A percentile compares a stretch with the other conserved stretches of the same genome.
Evolutionary conservation across 2,329 filamentous ascomycete species (phyloP).

Genomic region (Arthroderma sp.): DNA sequence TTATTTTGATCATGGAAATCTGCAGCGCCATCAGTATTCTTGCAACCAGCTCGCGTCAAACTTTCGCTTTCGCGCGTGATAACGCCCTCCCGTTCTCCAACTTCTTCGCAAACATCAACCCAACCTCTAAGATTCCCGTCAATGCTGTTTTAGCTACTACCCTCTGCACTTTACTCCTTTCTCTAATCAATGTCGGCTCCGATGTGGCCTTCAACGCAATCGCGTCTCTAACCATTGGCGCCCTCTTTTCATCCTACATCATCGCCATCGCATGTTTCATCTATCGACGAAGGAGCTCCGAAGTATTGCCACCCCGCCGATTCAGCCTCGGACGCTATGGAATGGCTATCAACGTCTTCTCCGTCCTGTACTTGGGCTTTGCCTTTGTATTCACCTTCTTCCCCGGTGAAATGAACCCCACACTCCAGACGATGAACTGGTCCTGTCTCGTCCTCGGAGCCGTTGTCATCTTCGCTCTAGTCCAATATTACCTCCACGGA

Average conservation of each 20-base stretch:
- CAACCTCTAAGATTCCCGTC: conserved; percentile 13
- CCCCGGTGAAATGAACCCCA: conserved; percentile 20
- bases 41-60: conserved; percentile 21
- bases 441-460: conserved; percentile 21
- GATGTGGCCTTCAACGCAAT: conserved; percentile 29
- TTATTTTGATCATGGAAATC: conserved; percentile 19
- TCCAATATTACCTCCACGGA: conserved; percentile 11
- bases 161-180: conserved; percentile 18
- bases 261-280: conserved; percentile 24
- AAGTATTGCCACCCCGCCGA: conserved; percentile 13
- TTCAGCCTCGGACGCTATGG: conserved; percentile 18
- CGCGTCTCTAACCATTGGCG: conserved; percentile 25
- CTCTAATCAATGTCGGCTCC: conserved; percentile 27
- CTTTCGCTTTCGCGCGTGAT: conserved; percentile 38
- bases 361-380: conserved; percentile 22
- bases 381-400: conserved; percentile 24
- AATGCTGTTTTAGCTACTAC: conserved; percentile 18
- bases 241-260: conserved; percentile 28
- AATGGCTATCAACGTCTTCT: conserved; percentile 23
- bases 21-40: conserved; percentile 22
- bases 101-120: conserved; percentile 24
- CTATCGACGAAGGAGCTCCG: conserved; percentile 20
- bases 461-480: conserved; percentile 10
- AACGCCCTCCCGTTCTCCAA: conserved; percentile 39
- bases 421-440: conserved; percentile 27